Percentiles rank a stretch among this genome's conserved stretches.
phyloP scores from a whole-genome alignment of 352 stramenopile species.

The Phytophthora sansomeana region DNA sequence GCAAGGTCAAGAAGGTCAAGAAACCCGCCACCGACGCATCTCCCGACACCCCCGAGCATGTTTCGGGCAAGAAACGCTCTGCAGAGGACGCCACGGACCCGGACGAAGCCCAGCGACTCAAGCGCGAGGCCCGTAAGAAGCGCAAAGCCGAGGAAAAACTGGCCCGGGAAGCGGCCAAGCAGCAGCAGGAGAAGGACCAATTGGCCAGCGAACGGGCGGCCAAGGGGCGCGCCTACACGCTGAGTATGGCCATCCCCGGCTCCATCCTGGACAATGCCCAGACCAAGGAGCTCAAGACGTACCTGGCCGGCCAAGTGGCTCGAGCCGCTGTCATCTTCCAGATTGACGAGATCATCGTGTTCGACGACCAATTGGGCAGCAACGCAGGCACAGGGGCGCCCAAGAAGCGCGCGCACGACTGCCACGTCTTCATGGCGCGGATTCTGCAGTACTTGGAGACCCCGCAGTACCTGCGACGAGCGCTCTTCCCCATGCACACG shows the following conservation, averaged over 20 bases:
- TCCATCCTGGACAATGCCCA: slow-evolving; percentile 98
- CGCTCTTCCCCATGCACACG: slow-evolving; percentile 97
- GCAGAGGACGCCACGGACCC: slow-evolving; percentile 12
- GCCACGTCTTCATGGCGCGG: slow-evolving; percentile 86
- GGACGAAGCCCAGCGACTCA: slow-evolving; percentile 41
- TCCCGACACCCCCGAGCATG: not conserved
- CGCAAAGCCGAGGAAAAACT: slow-evolving; percentile 68
- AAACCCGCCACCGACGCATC: slow-evolving; percentile 9
- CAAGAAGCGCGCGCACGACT: slow-evolving; percentile 74
- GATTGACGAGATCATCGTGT: slow-evolving; percentile 99
- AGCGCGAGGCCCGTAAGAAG: slow-evolving; percentile 79
- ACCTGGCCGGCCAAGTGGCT: slow-evolving; percentile 96
- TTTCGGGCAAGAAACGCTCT: slow-evolving; percentile 25
- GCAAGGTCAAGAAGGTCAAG: slow-evolving; percentile 44
- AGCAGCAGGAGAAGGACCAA: slow-evolving; percentile 43
- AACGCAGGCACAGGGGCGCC: slow-evolving; percentile 51
- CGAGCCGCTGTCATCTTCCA: slow-evolving; percentile 97
- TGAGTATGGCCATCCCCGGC: slow-evolving; percentile 97
- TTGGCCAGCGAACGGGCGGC: slow-evolving; percentile 45
- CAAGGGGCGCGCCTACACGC: slow-evolving; percentile 89
- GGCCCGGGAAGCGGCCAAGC: slow-evolving; percentile 45
- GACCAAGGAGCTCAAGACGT: slow-evolving; percentile 97
- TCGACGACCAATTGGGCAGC: slow-evolving; percentile 94
- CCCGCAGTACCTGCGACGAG: slow-evolving; percentile 97
- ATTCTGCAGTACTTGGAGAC: slow-evolving; percentile 99